These are phyloP conservation scores for Heteromeles arbutifolia DNA, from an alignment of 306 rosid species.

Conservation along the genomic window DNA sequence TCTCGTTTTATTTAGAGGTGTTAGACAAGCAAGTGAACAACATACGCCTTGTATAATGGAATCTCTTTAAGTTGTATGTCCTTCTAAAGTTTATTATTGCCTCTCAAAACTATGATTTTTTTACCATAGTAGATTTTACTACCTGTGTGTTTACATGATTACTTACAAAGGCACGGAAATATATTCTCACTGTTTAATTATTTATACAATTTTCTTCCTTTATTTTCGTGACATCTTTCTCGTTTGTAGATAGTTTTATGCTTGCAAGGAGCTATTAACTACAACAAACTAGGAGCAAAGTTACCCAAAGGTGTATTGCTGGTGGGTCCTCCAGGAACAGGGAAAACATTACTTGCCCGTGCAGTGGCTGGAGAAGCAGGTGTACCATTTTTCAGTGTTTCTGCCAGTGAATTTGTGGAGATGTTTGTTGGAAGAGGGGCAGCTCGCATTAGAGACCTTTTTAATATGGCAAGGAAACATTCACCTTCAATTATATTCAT, in stretches of 20 bases:
- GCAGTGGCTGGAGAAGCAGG: constrained; percentile 99
- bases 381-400: constrained; percentile 83
- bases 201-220: constrained; percentile 6
- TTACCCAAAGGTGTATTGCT: constrained; percentile 86
- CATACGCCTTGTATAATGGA: background rate
- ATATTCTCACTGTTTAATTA: background rate
- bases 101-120: background rate
- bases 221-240: constrained; percentile 19
- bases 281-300: constrained; percentile 86
- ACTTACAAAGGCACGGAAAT: background rate
- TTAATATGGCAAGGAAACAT: constrained; percentile 68
- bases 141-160: background rate
- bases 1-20: background rate
- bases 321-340: constrained; percentile 97
- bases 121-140: background rate
- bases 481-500: constrained; percentile 88
- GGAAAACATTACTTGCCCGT: constrained; percentile 89
- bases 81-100: background rate
- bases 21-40: background rate
- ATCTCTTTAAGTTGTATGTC: background rate
- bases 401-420: constrained; percentile 98
- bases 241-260: constrained; percentile 75
- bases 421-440: constrained; percentile 98
- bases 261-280: constrained; percentile 80
- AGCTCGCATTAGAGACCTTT: constrained; percentile 88